Percentiles rank a stretch among this genome's conserved stretches.
These are phyloP conservation scores for Arthrobotrys megalospora DNA, from an alignment of 2,329 filamentous ascomycete genomes.

Conservation along the genomic window DNA sequence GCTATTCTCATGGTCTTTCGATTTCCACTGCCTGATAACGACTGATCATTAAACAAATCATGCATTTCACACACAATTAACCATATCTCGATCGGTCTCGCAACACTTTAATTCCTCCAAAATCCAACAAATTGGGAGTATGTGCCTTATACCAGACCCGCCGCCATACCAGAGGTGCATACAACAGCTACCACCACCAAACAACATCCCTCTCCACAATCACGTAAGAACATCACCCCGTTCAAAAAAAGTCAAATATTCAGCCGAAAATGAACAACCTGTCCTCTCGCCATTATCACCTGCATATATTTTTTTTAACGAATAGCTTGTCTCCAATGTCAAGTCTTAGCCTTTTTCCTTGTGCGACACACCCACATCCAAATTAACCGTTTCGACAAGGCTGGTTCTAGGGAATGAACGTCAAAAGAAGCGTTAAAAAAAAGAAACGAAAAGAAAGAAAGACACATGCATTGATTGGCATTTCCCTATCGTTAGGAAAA, in stretches of 20 bases:
- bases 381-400: conserved; percentile 24
- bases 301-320: neutral
- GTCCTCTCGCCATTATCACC: conserved; percentile 13
- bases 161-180: neutral
- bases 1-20: no score
- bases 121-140: neutral
- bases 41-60: no score
- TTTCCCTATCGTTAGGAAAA: neutral
- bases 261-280: conserved; percentile 5
- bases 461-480: conserved; percentile 1
- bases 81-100: no score
- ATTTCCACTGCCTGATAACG: no score
- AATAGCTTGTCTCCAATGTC: neutral
- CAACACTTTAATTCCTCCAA: conserved; percentile 1
- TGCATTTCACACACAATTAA: no score
- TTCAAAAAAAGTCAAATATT: neutral
- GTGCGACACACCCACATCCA: neutral
- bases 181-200: no score
- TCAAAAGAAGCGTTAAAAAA: conserved; percentile 1
- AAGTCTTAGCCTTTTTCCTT: no score
- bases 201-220: no score
- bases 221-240: neutral
- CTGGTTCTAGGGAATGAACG: neutral
- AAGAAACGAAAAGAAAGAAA: neutral
- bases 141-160: neutral